These are phyloP conservation scores for Francoa sonchifolia DNA, from an alignment of 441 rosid genomes.

Conservation along the genomic window DNA sequence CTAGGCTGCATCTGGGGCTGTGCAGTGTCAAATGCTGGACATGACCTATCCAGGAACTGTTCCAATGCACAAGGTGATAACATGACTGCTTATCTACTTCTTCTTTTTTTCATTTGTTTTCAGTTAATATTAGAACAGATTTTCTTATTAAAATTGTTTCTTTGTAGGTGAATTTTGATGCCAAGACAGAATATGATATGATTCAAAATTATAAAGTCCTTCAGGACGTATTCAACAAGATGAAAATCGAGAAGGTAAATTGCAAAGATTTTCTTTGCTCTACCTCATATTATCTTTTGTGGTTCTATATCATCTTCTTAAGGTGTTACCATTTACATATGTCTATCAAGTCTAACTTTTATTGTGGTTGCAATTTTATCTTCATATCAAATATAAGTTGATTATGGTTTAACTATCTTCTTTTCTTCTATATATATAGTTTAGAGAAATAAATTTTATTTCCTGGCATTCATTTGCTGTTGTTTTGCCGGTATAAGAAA, in stretches of 20 bases:
- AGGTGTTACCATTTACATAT: neutral
- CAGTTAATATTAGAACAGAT: neutral
- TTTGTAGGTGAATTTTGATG: constrained; percentile 1
- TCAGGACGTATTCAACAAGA: neutral
- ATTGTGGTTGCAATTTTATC: too few relatives aligned
- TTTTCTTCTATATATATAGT: too few relatives aligned
- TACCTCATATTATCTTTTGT: too few relatives aligned
- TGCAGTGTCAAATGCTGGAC: constrained; percentile 95
- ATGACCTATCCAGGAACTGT: constrained; percentile 90
- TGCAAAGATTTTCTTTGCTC: too few relatives aligned
- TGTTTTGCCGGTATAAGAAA: too few relatives aligned
- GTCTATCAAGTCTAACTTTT: too few relatives aligned
- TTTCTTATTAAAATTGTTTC: neutral
- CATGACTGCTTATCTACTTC: neutral
- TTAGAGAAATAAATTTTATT: too few relatives aligned
- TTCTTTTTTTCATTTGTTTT: neutral
- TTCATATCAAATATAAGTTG: too few relatives aligned
- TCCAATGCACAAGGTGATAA: constrained; percentile 86
- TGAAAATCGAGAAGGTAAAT: constrained; percentile 1
- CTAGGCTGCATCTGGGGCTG: constrained; percentile 97
- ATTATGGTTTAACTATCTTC: too few relatives aligned
- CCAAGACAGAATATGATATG: constrained; percentile 3
- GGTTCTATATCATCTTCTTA: neutral
- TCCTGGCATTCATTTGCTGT: too few relatives aligned
- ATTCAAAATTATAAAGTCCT: constrained; percentile 3